Evolutionary conservation across 495 filamentous ascomycete species (phyloP), one percentile per base, ranked within the genome.

Genomic region (Gamarada debralockiae): DNA sequence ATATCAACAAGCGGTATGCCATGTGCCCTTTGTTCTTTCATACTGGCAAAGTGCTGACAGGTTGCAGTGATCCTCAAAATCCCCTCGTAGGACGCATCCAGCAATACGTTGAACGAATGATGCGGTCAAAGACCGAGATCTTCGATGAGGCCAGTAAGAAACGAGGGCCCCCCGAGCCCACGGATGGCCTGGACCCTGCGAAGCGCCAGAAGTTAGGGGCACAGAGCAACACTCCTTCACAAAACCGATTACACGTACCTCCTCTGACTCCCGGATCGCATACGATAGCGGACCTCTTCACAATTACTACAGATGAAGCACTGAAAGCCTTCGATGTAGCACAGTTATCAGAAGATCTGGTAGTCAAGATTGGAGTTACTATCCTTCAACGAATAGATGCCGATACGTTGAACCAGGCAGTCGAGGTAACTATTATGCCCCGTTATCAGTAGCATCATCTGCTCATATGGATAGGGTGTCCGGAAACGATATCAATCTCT

Each of bases 321-420:
- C 69, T 95, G 17, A 88, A 83, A 25, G 76, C 71, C 0, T 96
- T 97, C 66, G 87, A 96, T 66, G 92, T 92, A 17, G 81, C 83
- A 46, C 79, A 83, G 40, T 70, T 96, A 31, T 89, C 90, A 3
- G 69, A 78, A 17, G 80, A 88, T 47, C 64, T 95, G 8, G 80
- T 93, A 1, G 76, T 91, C 25, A 84, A 80, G 52, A 91, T 97
- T 36, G 80, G 84, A 10, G 76, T 92, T 22, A 82, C 80, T 38
- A 74, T 90, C 6, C 71, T 97, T 45, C 71, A 76, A 6, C 71
- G 74, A 12, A 73, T 92, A 24, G 82, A 91, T 58, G 71, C 73
- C 25, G 72, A 73, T 33, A 67, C 81, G 20, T 64, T 97, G 13
- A 80, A 84, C 42, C 75, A 83, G 57, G 86, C 87, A 31, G 73